Base-by-base conservation (phyloP, 495 filamentous ascomycete species). In the Viridothelium virens region DNA sequence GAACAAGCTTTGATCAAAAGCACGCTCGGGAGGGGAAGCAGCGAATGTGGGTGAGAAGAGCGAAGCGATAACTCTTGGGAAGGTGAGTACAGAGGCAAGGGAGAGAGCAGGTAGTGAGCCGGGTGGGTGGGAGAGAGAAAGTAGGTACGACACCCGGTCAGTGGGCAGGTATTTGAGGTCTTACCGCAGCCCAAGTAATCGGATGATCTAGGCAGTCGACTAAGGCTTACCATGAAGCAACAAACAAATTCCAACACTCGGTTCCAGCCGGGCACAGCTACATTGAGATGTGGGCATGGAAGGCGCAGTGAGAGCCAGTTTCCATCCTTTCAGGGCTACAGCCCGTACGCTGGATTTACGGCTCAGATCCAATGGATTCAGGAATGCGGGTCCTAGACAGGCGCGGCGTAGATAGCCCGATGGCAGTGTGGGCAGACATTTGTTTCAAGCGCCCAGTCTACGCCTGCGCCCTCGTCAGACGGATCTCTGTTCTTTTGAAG, bases 91-190 rank as follows among this genome's bases (percentile, higher is more conserved):
- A 53, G 25, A 25, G 25, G 25, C 25, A 14, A 44, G 41, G 41
- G 31, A 10, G 14, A 59, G 53, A 59, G 53, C 53, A 59, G 14
- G 53, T 36, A n/a, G 18, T 14, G 53, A 59, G 14, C 14, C 6
- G 7, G 7, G 6, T 59, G 53, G 53, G 11, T 10, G 53, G 53
- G 31, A 59, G 36, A 36, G 53, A 6, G 3, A 14, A 36, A 31
- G 36, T 5, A 36, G 31, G 18, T 11, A 36, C 10, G 6, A 59
- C 10, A 7, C 48, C 53, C 53, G 53, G 53, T 59, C 25, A 59
- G 36, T 9, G 36, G n/a, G 31, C 53, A 36, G 31, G 6, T 59
- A 59, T 59, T 59, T 59, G 53, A 59, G 53, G 53, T 59, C 53
- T 59, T 9, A 59, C 53, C 33, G 5, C 18, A 11, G 18, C 53